Percentiles rank a stretch among this genome's conserved stretches.
These are phyloP conservation scores for Trichocladium antarcticum DNA, from an alignment of 495 filamentous ascomycete species.

Conservation along the genomic window DNA sequence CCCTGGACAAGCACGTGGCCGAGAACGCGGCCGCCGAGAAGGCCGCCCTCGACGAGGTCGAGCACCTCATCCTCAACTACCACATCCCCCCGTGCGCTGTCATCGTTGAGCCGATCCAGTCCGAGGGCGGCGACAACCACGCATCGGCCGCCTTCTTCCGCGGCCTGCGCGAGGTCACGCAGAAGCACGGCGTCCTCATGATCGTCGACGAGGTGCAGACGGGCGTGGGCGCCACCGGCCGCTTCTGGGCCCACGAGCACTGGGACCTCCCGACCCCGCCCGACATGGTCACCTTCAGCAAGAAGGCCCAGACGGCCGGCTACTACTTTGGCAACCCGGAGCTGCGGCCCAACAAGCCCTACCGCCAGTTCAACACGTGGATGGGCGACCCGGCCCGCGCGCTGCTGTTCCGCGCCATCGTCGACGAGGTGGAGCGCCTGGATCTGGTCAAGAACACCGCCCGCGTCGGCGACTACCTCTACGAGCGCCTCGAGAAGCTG, in stretches of 20 bases:
- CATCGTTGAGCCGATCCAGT: slow-evolving; percentile 92
- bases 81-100: slow-evolving; percentile 83
- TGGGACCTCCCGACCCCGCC: slow-evolving; percentile 78
- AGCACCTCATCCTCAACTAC: slow-evolving; percentile 72
- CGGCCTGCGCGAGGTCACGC: slow-evolving; percentile 74
- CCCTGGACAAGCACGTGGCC: slow-evolving; percentile 66
- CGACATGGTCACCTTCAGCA: slow-evolving; percentile 97
- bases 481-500: slow-evolving; percentile 54
- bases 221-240: slow-evolving; percentile 87
- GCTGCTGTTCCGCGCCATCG: slow-evolving; percentile 84
- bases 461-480: slow-evolving; percentile 75
- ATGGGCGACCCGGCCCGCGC: slow-evolving; percentile 94
- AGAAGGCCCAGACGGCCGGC: slow-evolving; percentile 97
- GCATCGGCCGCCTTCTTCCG: slow-evolving; percentile 88
- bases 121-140: slow-evolving; percentile 98
- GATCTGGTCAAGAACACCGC: slow-evolving; percentile 75
- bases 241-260: slow-evolving; percentile 99
- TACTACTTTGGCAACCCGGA: slow-evolving; percentile 88
- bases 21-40: slow-evolving; percentile 79
- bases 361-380: slow-evolving; percentile 99
- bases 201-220: slow-evolving; percentile 99
- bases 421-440: slow-evolving; percentile 74
- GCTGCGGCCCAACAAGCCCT: slow-evolving; percentile 95
- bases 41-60: slow-evolving; percentile 78
- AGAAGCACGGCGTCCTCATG: slow-evolving; percentile 74